Conservation (phyloP, 352 stramenopile species). For the Pythium monospermum region DNA sequence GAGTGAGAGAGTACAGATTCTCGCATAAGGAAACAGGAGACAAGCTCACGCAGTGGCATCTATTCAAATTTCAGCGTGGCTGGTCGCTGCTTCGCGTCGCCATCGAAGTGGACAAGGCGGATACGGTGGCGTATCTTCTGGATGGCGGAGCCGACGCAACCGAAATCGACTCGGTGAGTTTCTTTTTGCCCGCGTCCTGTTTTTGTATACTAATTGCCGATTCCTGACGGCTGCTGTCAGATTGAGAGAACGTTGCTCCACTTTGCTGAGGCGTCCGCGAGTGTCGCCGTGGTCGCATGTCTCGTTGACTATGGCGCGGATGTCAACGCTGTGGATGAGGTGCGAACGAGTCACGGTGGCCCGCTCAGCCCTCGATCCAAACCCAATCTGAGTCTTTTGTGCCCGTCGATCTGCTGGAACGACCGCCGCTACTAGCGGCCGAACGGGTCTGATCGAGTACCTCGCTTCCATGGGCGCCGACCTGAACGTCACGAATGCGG, state of each 20-base stretch:
- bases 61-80: background rate
- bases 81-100: background rate
- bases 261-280: background rate
- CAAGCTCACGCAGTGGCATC: background rate
- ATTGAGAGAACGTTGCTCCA: background rate
- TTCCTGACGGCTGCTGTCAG: background rate
- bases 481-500: too few relatives aligned
- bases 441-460: too few relatives aligned
- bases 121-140: background rate
- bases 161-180: background rate
- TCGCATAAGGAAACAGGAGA: background rate
- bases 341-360: background rate
- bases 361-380: too few relatives aligned
- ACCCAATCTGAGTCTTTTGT: too few relatives aligned
- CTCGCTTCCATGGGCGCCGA: too few relatives aligned
- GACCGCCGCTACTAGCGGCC: too few relatives aligned
- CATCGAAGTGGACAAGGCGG: background rate
- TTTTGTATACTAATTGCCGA: background rate
- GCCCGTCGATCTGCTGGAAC: too few relatives aligned
- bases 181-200: background rate
- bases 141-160: background rate
- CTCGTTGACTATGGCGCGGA: background rate
- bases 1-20: background rate
- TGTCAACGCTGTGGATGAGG: background rate
- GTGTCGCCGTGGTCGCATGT: background rate